Conservation (phyloP, 2,329 filamentous ascomycete species). For the Aspergillus amoenus region DNA sequence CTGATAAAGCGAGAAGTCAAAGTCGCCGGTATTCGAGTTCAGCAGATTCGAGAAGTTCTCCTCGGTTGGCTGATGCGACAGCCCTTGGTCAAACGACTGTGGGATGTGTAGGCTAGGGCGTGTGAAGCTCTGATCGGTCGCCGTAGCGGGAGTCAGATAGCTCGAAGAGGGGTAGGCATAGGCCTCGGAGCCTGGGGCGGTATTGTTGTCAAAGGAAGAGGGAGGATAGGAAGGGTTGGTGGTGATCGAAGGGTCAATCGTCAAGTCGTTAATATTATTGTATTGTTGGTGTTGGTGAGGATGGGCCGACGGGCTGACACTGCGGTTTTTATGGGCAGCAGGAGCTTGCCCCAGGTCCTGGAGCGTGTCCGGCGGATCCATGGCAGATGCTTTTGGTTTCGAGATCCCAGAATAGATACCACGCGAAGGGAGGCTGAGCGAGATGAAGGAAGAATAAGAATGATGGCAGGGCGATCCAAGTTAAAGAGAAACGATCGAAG, state of each 20-base stretch:
- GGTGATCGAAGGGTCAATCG: constrained; percentile 38
- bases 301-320: constrained; percentile 45
- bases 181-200: constrained; percentile 31
- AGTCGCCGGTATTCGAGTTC: constrained; percentile 37
- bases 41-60: constrained; percentile 42
- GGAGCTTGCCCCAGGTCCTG: constrained; percentile 38
- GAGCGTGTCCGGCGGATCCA: constrained; percentile 34
- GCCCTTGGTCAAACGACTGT: constrained; percentile 39
- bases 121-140: constrained; percentile 34
- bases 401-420: constrained; percentile 24
- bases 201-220: constrained; percentile 27
- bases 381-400: constrained; percentile 13
- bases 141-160: constrained; percentile 34
- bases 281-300: constrained; percentile 37
- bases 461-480: constrained; percentile 7
- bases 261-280: constrained; percentile 33
- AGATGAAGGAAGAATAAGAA: constrained; percentile 11
- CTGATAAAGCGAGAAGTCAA: constrained; percentile 42
- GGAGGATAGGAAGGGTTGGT: constrained; percentile 32
- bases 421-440: constrained; percentile 20
- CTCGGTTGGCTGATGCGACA: constrained; percentile 26
- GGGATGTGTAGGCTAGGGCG: constrained; percentile 33
- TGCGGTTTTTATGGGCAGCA: constrained; percentile 38
- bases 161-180: constrained; percentile 33
- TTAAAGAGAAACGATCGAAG: not conserved